Evolutionary conservation across 1,284 basidiomycete genomes (phyloP).

Genomic region (Leccinum griseonigrum): DNA sequence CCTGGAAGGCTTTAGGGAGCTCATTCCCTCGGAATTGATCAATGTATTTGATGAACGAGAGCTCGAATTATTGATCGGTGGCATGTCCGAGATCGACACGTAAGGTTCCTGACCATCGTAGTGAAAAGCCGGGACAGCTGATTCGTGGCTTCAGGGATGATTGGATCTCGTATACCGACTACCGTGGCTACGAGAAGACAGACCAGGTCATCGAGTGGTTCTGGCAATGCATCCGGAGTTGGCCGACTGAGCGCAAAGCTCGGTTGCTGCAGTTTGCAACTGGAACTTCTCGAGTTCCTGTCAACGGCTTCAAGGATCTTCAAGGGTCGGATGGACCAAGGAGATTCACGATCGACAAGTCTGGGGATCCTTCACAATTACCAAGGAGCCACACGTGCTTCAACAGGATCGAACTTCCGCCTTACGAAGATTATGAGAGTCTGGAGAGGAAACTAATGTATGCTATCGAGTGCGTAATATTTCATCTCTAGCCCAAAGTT

Average conservation of each 20-base stretch:
- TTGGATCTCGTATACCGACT: slow-evolving; percentile 86
- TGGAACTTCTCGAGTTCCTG: slow-evolving; percentile 95
- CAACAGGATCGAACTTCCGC: slow-evolving; percentile 88
- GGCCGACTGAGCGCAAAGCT: slow-evolving; percentile 96
- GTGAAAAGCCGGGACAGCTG: neutral
- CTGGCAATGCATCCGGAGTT: slow-evolving; percentile 96
- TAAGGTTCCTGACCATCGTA: slow-evolving; percentile 38
- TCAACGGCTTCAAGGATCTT: slow-evolving; percentile 98
- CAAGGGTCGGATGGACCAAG: slow-evolving; percentile 97
- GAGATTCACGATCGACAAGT: slow-evolving; percentile 94
- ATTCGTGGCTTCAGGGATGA: slow-evolving; percentile 55
- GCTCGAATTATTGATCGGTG: slow-evolving; percentile 94
- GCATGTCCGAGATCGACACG: slow-evolving; percentile 99
- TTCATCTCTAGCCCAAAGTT: neutral
- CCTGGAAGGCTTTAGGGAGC: slow-evolving; percentile 92
- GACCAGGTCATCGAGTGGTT: slow-evolving; percentile 99
- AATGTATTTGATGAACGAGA: slow-evolving; percentile 99
- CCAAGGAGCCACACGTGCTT: slow-evolving; percentile 93
- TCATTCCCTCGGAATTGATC: slow-evolving; percentile 93
- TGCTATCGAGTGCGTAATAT: slow-evolving; percentile 76
- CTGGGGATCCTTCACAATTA: slow-evolving; percentile 87
- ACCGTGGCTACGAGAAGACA: slow-evolving; percentile 79
- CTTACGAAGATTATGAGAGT: slow-evolving; percentile 88
- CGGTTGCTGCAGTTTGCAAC: slow-evolving; percentile 96
- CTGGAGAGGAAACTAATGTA: slow-evolving; percentile 87